These are phyloP conservation scores for Heliamphora exappendiculata DNA, from an alignment of 148 eudicot species.

Conservation along the genomic window DNA sequence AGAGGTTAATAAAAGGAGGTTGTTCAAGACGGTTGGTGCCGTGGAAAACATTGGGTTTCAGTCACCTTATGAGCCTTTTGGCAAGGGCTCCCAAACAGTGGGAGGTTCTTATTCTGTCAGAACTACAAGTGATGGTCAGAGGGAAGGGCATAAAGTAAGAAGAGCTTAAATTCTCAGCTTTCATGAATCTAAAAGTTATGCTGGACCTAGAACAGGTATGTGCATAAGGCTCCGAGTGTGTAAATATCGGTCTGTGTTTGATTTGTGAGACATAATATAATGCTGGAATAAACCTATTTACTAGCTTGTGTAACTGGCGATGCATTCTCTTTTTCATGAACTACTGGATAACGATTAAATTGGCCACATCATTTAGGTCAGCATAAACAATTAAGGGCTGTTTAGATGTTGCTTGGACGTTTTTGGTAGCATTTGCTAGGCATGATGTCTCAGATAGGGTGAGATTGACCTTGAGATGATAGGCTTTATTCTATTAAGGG, in stretches of 20 bases:
- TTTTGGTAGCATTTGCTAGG: too few relatives aligned
- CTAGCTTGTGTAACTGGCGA: too few relatives aligned
- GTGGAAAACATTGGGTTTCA: slow-evolving; percentile 41
- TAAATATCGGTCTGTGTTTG: background rate
- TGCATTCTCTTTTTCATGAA: too few relatives aligned
- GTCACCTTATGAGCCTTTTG: slow-evolving; percentile 23
- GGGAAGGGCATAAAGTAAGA: slow-evolving; percentile 11
- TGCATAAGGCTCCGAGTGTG: background rate
- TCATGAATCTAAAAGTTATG: background rate
- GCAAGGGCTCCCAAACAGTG: slow-evolving; percentile 3
- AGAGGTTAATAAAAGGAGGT: slow-evolving; percentile 36
- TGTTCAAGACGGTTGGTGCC: slow-evolving; percentile 38
- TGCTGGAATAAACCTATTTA: too few relatives aligned
- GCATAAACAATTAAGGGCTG: too few relatives aligned
- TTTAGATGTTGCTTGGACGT: too few relatives aligned
- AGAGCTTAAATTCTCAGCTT: slow-evolving; percentile 4
- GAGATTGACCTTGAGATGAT: too few relatives aligned
- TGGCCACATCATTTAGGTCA: too few relatives aligned
- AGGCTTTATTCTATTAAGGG: too few relatives aligned
- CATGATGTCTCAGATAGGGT: too few relatives aligned
- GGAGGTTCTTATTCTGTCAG: slow-evolving; percentile 3
- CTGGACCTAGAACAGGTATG: background rate
- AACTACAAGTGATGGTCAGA: slow-evolving; percentile 2
- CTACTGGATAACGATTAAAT: background rate
- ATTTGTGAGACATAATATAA: too few relatives aligned